A percentile compares a stretch with the other conserved stretches of the same genome.
Evolutionary conservation across 192 early-diverging fungal species (phyloP).

Genomic region (Glomus cerebriforme): DNA sequence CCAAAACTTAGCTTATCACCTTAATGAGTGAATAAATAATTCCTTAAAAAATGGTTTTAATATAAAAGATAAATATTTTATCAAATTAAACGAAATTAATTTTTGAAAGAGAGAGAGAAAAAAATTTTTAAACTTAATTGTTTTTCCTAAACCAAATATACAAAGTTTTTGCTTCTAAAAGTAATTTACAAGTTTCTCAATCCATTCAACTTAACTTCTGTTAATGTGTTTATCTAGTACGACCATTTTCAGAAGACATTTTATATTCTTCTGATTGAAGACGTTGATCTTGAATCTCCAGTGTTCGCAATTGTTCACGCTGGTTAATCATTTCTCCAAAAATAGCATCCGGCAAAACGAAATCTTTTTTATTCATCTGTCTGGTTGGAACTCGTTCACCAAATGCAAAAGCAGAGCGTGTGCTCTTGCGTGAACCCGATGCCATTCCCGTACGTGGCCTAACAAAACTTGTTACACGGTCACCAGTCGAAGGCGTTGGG

Average conservation of each 20-base stretch:
- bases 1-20: background rate
- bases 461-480: slow-evolving; percentile 45
- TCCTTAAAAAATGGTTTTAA: too few relatives aligned
- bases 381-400: slow-evolving; percentile 43
- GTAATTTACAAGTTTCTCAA: background rate
- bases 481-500: slow-evolving; percentile 17
- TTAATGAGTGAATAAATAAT: too few relatives aligned
- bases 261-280: background rate
- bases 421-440: slow-evolving; percentile 43
- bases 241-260: background rate
- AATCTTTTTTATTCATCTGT: slow-evolving; percentile 33
- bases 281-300: background rate
- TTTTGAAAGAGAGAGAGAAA: too few relatives aligned
- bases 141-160: background rate
- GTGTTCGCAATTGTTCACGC: slow-evolving; percentile 24
- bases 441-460: slow-evolving; percentile 37
- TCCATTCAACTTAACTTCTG: background rate
- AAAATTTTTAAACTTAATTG: too few relatives aligned
- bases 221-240: background rate
- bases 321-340: slow-evolving; percentile 42
- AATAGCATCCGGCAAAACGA: slow-evolving; percentile 38
- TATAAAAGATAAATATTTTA: too few relatives aligned
- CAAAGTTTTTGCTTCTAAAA: background rate
- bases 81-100: too few relatives aligned
- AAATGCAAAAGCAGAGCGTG: slow-evolving; percentile 45